A percentile compares a stretch with the other conserved stretches of the same genome.
Conservation (phyloP, 176 grass and related monocot species). For the Eragrostis curvula region DNA sequence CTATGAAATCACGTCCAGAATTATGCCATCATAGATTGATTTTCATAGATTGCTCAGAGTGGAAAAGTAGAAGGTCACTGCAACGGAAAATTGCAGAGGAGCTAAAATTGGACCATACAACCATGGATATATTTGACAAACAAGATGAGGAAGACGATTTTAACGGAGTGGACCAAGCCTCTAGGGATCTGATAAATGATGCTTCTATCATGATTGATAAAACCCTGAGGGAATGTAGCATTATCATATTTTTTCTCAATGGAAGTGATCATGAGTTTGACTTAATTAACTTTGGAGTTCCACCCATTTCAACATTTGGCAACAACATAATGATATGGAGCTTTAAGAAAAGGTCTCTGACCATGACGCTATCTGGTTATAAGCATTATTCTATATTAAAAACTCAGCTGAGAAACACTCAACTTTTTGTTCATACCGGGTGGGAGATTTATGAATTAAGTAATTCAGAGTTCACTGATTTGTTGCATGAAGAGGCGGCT, state of each 20-base stretch:
- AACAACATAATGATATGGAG: not conserved
- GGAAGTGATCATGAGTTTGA: not conserved
- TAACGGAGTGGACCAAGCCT: not conserved
- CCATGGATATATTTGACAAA: not conserved
- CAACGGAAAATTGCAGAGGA: conserved; percentile 13
- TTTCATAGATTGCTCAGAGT: not conserved
- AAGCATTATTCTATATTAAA: not conserved
- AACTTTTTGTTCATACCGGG: not conserved
- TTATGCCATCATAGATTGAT: not conserved
- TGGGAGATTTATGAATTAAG: rapidly evolving
- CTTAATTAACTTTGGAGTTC: not conserved
- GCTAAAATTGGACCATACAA: not conserved
- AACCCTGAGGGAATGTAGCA: not conserved
- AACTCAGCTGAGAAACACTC: not conserved
- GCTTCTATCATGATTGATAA: not conserved
- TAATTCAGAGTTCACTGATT: not conserved
- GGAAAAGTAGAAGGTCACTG: not conserved
- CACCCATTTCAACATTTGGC: rapidly evolving
- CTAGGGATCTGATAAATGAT: not conserved
- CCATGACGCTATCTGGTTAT: rapidly evolving
- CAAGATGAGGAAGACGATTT: conserved; percentile 7
- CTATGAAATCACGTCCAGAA: not conserved
- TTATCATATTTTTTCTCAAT: not conserved
- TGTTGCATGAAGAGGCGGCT: not conserved
- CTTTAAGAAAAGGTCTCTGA: not conserved